Conservation (phyloP, 768 basidiomycete genomes). For the Lactarius evosmus region DNA sequence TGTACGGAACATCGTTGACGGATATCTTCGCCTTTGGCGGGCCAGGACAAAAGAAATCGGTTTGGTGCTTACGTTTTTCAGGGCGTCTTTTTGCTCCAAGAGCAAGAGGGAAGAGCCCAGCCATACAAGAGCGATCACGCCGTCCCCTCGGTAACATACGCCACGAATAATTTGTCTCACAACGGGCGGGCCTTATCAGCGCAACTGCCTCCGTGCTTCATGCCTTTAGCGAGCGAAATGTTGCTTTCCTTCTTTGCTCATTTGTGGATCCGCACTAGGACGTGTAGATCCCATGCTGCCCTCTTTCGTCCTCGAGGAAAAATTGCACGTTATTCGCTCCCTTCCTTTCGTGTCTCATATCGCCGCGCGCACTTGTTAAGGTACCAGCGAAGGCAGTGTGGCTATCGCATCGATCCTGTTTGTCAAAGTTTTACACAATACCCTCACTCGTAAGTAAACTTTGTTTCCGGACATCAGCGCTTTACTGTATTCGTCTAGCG, state of each 20-base stretch:
- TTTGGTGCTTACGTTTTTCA: conserved; percentile 15
- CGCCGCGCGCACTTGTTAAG: not conserved
- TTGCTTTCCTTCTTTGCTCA: conserved; percentile 2
- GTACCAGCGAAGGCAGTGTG: not conserved
- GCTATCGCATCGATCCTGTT: conserved; percentile 7
- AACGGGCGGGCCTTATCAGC: conserved; percentile 9
- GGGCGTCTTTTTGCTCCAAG: conserved; percentile 5
- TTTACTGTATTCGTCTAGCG: conserved; percentile 24
- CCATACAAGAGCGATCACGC: conserved; percentile 9
- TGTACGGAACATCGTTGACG: conserved; percentile 16
- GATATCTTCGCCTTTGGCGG: conserved; percentile 2
- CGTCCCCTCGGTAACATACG: conserved; percentile 7
- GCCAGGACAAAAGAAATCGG: conserved; percentile 12
- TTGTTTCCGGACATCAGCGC: conserved; percentile 24
- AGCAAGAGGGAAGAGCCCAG: not conserved
- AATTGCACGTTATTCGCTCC: not conserved
- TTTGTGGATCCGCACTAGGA: conserved; percentile 4
- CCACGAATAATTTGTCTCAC: conserved; percentile 20
- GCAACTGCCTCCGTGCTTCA: conserved; percentile 9
- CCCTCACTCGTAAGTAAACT: conserved; percentile 14
- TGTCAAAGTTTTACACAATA: conserved; percentile 9
- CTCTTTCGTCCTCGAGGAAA: not conserved
- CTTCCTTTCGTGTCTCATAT: not conserved
- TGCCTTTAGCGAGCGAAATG: not conserved
- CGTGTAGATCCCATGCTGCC: conserved; percentile 6